phyloP scores from a whole-genome alignment of 352 stramenopile species.

The Globisporangium barbulae region DNA sequence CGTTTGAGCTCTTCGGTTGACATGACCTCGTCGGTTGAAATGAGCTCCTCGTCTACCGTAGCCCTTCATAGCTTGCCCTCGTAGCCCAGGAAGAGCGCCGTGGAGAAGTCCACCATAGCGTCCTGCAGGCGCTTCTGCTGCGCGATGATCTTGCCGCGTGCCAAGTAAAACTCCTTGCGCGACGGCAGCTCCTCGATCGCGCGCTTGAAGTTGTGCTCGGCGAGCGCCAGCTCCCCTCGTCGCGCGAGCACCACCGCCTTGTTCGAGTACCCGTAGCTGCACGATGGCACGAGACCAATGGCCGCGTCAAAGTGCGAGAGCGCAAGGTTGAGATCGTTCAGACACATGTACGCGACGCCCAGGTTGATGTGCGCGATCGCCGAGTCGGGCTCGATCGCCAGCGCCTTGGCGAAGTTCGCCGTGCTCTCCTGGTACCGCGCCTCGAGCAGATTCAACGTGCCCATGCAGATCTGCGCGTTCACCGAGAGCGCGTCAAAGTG shows the following conservation, averaged over 20 bases:
- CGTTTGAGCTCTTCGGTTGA: too few species aligned
- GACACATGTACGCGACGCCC: slow-evolving; percentile 43
- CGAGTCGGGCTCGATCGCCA: slow-evolving; percentile 44
- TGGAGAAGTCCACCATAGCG: slow-evolving; percentile 80
- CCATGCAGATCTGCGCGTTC: slow-evolving; percentile 51
- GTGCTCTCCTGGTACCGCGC: slow-evolving; percentile 33
- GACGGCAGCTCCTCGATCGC: slow-evolving; percentile 68
- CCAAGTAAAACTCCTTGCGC: slow-evolving; percentile 66
- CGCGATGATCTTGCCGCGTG: slow-evolving; percentile 61
- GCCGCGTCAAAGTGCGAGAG: slow-evolving; percentile 51
- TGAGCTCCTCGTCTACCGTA: not conserved
- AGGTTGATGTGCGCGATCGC: slow-evolving; percentile 65
- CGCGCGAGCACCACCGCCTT: slow-evolving; percentile 51
- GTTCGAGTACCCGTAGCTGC: slow-evolving; percentile 69
- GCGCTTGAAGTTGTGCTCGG: slow-evolving; percentile 56
- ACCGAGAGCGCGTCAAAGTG: slow-evolving; percentile 68
- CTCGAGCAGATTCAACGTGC: slow-evolving; percentile 52
- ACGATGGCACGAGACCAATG: slow-evolving; percentile 43
- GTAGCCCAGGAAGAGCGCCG: slow-evolving; percentile 65
- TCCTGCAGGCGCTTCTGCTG: slow-evolving; percentile 73
- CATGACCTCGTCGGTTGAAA: not conserved
- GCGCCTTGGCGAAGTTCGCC: slow-evolving; percentile 33
- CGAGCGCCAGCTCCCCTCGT: slow-evolving; percentile 30
- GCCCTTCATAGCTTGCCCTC: slow-evolving; percentile 57
- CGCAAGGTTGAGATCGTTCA: slow-evolving; percentile 27